phyloP scores from a whole-genome alignment of 148 eudicot genomes.

The Nepenthes mirabilis region DNA sequence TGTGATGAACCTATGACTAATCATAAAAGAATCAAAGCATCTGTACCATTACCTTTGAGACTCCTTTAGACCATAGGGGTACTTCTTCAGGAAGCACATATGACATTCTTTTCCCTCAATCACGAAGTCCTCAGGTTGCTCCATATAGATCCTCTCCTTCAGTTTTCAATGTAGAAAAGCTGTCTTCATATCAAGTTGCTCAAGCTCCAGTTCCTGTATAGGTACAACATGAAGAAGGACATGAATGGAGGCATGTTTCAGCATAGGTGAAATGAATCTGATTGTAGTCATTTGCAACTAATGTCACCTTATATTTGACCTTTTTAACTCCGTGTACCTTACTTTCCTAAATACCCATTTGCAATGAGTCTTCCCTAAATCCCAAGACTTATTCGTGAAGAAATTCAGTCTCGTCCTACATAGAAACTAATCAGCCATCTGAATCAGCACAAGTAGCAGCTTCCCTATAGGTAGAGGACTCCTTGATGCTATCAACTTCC shows the following conservation, averaged over 20 bases:
- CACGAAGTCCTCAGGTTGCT: not conserved
- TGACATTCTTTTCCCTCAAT: not conserved
- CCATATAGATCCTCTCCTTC: not conserved
- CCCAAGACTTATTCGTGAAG: slow-evolving; percentile 1
- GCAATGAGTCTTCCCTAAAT: not conserved
- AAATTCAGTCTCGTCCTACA: not conserved
- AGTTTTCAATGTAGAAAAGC: not conserved
- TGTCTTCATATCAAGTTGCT: not conserved
- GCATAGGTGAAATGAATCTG: not conserved
- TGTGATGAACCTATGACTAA: not conserved
- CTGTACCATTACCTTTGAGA: not conserved
- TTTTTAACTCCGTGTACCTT: not conserved
- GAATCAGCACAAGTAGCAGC: not conserved
- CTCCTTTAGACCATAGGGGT: not conserved
- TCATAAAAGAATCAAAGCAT: not conserved
- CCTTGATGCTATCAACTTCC: not conserved
- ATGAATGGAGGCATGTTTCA: not conserved
- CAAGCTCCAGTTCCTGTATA: not conserved
- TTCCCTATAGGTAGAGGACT: not conserved
- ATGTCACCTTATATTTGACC: not conserved
- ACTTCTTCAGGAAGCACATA: not conserved
- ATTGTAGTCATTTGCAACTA: not conserved
- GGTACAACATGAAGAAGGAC: not conserved
- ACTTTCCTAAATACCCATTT: not conserved
- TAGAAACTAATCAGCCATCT: not conserved